phyloP scores from a whole-genome alignment of 2,329 filamentous ascomycete genomes.

The Thelonectria blattea region DNA sequence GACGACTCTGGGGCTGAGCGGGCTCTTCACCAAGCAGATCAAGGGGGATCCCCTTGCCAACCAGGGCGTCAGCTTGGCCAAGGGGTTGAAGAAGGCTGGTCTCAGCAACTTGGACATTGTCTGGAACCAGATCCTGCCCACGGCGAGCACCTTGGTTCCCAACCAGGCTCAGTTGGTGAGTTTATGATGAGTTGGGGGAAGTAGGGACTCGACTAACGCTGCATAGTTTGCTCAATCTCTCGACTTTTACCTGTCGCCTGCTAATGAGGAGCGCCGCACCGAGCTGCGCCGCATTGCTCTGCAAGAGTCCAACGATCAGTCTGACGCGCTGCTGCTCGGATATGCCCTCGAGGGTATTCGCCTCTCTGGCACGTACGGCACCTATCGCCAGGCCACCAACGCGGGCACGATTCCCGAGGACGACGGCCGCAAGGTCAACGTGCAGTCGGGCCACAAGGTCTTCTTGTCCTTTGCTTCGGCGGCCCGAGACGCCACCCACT shows the following conservation, averaged over 20 bases:
- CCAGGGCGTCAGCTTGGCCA: constrained; percentile 71
- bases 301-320: constrained; percentile 59
- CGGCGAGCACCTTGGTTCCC: constrained; percentile 69
- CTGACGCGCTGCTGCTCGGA: constrained; percentile 68
- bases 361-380: constrained; percentile 66
- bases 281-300: constrained; percentile 67
- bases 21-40: constrained; percentile 57
- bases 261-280: constrained; percentile 60
- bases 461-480: constrained; percentile 67
- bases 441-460: constrained; percentile 64
- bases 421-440: constrained; percentile 55
- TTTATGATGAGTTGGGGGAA: constrained; percentile 12
- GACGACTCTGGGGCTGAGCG: constrained; percentile 44
- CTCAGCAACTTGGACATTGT: constrained; percentile 70
- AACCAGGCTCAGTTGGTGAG: constrained; percentile 72
- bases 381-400: constrained; percentile 61
- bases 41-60: constrained; percentile 63
- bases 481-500: constrained; percentile 61
- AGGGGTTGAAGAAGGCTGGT: constrained; percentile 67
- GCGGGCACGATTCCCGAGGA: constrained; percentile 56
- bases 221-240: constrained; percentile 71
- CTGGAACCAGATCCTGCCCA: constrained; percentile 73
- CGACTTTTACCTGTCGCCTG: constrained; percentile 71
- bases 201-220: constrained; percentile 25
- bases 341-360: constrained; percentile 77